Evolutionary conservation across 495 filamentous ascomycete genomes (phyloP).

Genomic region (Tetracladium setigerum): DNA sequence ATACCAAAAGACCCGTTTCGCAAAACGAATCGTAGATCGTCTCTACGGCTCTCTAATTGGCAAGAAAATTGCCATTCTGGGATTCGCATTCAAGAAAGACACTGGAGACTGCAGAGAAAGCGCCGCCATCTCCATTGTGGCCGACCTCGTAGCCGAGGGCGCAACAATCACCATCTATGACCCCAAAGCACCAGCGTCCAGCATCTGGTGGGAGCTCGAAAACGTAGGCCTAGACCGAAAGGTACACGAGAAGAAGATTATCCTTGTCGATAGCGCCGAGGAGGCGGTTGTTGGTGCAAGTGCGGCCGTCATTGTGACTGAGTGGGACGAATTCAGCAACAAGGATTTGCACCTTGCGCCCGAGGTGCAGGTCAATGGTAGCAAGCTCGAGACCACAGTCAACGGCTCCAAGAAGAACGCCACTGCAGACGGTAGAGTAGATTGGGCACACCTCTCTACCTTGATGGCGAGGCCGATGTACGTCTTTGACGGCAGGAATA

Average conservation of each 20-base stretch:
- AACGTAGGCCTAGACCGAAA: constrained; percentile 32
- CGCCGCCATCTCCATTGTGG: constrained; percentile 61
- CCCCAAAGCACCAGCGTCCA: constrained; percentile 46
- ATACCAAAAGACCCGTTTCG: constrained; percentile 63
- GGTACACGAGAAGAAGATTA: constrained; percentile 28
- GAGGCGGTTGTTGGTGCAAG: constrained; percentile 42
- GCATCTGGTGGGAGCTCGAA: constrained; percentile 34
- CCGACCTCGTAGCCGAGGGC: constrained; percentile 52
- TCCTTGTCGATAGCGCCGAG: constrained; percentile 31
- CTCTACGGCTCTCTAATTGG: constrained; percentile 61
- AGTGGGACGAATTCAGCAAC: constrained; percentile 55
- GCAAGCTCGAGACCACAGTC: not conserved
- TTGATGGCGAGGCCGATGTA: constrained; percentile 19
- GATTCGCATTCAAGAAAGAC: constrained; percentile 78
- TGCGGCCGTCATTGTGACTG: constrained; percentile 54
- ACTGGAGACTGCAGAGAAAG: constrained; percentile 73
- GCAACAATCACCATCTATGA: constrained; percentile 68
- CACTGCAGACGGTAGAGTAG: constrained; percentile 10
- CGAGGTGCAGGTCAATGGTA: constrained; percentile 4
- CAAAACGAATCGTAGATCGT: constrained; percentile 51
- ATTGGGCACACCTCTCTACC: constrained; percentile 19
- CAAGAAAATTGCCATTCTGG: constrained; percentile 69
- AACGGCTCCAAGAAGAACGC: not conserved
- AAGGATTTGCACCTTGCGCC: constrained; percentile 1
- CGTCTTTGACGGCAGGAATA: constrained; percentile 22